Evolutionary conservation across 495 filamentous ascomycete species (phyloP).

Genomic region (Hypoxylon cercidicola): DNA sequence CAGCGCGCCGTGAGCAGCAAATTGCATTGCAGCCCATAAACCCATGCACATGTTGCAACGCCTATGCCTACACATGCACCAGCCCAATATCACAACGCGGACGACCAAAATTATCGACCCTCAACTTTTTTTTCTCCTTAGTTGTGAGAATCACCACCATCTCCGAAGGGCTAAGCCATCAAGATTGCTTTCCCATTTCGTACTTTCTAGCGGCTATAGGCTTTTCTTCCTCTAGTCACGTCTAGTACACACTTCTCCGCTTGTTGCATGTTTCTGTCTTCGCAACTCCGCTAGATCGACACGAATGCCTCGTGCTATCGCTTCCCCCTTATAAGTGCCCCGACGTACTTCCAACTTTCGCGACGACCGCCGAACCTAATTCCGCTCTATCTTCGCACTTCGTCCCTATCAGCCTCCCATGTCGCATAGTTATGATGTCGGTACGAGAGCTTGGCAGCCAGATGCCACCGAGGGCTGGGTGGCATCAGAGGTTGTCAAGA

Average conservation of each 20-base stretch:
- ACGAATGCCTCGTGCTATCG: constrained; percentile 46
- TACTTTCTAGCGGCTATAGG: constrained; percentile 29
- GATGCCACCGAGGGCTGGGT: constrained; percentile 96
- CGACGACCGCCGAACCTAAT: constrained; percentile 38
- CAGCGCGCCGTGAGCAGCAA: constrained; percentile 21
- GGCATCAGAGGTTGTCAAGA: constrained; percentile 92
- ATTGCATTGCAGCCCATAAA: constrained; percentile 21
- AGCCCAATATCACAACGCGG: constrained; percentile 39
- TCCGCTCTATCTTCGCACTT: constrained; percentile 17
- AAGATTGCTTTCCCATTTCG: constrained; percentile 27
- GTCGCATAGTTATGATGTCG: constrained; percentile 97
- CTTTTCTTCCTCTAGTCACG: constrained; percentile 16
- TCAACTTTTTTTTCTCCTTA: constrained; percentile 37
- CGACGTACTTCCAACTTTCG: constrained; percentile 25
- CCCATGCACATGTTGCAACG: background rate
- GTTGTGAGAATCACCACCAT: constrained; percentile 38
- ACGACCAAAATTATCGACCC: constrained; percentile 35
- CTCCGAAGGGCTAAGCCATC: constrained; percentile 20
- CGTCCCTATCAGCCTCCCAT: constrained; percentile 60
- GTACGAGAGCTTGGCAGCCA: constrained; percentile 97
- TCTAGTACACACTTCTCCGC: constrained; percentile 18
- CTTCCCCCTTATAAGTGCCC: constrained; percentile 32
- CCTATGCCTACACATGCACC: constrained; percentile 31
- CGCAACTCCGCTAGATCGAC: constrained; percentile 31
- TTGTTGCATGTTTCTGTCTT: constrained; percentile 19